A percentile compares a stretch with the other conserved stretches of the same genome.
Conservation (phyloP, 2,329 filamentous ascomycete species). For the Sporothrix brunneoviolacea region DNA sequence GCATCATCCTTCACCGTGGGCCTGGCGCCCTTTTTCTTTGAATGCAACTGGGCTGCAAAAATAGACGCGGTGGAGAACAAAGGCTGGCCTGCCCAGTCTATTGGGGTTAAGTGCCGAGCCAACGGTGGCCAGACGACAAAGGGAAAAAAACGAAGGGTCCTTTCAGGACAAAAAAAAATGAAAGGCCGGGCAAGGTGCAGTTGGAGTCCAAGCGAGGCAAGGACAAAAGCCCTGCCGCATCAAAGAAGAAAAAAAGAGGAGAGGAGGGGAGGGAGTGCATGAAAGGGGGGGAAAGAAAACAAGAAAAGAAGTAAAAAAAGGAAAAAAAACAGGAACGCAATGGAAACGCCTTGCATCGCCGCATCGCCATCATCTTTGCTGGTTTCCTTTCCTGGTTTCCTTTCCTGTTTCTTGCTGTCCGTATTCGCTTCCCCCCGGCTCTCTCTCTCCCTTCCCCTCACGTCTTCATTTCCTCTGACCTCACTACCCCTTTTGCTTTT, state of each 20-base stretch:
- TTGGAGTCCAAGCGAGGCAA: background rate
- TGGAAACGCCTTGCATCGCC: no score
- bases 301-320: background rate
- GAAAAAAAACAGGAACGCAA: background rate
- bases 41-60: constrained; percentile 3
- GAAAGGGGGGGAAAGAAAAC: background rate
- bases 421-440: no score
- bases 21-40: background rate
- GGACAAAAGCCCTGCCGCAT: no score
- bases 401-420: no score
- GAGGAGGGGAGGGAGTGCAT: background rate
- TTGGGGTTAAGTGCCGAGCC: constrained; percentile 16
- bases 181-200: background rate
- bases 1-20: no score
- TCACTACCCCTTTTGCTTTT: no score
- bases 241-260: background rate
- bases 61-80: constrained; percentile 15
- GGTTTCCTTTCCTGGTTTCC: no score
- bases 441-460: no score
- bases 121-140: constrained; percentile 12
- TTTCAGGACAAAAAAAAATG: no score
- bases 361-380: no score
- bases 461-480: no score
- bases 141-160: no score
- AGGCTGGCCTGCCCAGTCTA: constrained; percentile 9